Evolutionary conservation across 306 rosid genomes (phyloP).

Genomic region (Cercis canadensis): DNA sequence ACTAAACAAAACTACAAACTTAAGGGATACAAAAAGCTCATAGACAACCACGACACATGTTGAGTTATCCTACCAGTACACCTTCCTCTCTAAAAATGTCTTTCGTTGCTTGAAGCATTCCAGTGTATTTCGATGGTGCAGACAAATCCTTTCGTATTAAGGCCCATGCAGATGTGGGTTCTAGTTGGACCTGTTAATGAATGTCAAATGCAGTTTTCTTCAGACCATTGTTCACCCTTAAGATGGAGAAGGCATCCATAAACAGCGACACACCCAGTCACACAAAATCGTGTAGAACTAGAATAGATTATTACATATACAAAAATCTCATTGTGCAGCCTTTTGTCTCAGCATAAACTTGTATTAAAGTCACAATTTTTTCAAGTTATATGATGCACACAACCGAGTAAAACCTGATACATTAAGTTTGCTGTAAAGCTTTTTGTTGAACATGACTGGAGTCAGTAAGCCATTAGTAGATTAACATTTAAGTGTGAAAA

Average conservation of each 20-base stretch:
- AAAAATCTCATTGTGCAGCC: slow-evolving; percentile 15
- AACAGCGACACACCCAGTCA: slow-evolving; percentile 7
- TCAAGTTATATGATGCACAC: slow-evolving; percentile 8
- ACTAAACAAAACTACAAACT: neutral
- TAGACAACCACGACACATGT: slow-evolving; percentile 27
- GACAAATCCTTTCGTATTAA: slow-evolving; percentile 58
- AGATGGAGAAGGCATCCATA: slow-evolving; percentile 25
- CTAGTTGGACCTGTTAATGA: slow-evolving; percentile 80
- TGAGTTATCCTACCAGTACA: slow-evolving; percentile 51
- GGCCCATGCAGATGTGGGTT: slow-evolving; percentile 90
- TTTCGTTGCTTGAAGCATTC: slow-evolving; percentile 87
- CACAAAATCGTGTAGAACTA: neutral
- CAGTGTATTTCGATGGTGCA: slow-evolving; percentile 79
- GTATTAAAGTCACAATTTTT: neutral
- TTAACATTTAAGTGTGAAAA: neutral
- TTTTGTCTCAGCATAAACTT: neutral
- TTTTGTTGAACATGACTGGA: neutral
- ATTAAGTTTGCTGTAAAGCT: neutral
- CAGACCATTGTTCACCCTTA: slow-evolving; percentile 25
- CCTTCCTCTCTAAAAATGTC: slow-evolving; percentile 98
- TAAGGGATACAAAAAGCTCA: neutral
- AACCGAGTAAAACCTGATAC: neutral
- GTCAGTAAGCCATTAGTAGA: neutral
- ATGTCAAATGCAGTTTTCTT: slow-evolving; percentile 24
- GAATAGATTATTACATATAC: slow-evolving; percentile 11